Percentiles rank a stretch among this genome's conserved stretches.
phyloP scores from a whole-genome alignment of 768 basidiomycete genomes.

The Fomitopsis serialis region DNA sequence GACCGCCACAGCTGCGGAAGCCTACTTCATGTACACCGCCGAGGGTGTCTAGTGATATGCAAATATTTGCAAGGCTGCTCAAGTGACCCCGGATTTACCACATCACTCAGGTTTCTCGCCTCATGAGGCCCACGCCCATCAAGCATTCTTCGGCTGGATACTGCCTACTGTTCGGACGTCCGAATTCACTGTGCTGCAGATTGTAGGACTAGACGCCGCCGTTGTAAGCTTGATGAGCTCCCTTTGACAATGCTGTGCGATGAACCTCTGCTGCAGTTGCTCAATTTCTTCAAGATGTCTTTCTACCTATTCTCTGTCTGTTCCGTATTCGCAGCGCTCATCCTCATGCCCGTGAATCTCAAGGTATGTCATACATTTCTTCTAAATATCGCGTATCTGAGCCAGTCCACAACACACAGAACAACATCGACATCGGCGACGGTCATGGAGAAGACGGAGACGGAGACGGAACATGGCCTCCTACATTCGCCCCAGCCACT shows the following conservation, averaged over 20 bases:
- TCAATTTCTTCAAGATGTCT: slow-evolving; percentile 93
- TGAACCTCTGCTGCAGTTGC: slow-evolving; percentile 44
- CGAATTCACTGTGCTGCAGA: slow-evolving; percentile 91
- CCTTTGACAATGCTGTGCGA: no score
- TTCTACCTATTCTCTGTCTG: slow-evolving; percentile 89
- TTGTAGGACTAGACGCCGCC: slow-evolving; percentile 94
- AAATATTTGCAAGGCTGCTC: no score
- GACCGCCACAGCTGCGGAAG: no score
- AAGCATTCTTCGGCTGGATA: slow-evolving; percentile 94
- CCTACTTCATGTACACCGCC: no score
- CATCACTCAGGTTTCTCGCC: slow-evolving; percentile 91
- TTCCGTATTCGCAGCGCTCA: slow-evolving; percentile 71
- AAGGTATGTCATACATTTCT: slow-evolving; percentile 50
- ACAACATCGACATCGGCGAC: slow-evolving; percentile 68
- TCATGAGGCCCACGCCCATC: slow-evolving; percentile 84
- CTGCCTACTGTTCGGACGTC: slow-evolving; percentile 86
- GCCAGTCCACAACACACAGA: slow-evolving; percentile 31
- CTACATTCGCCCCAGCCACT: slow-evolving; percentile 7
- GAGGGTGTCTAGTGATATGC: no score
- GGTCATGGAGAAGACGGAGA: slow-evolving; percentile 34
- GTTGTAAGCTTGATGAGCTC: slow-evolving; percentile 60
- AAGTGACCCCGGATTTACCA: no score
- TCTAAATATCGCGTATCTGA: background rate
- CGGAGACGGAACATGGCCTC: slow-evolving; percentile 38
- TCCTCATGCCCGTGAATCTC: slow-evolving; percentile 96